Base-by-base conservation (phyloP, 2,329 filamentous ascomycete species). In the Colletotrichum truncatum region DNA sequence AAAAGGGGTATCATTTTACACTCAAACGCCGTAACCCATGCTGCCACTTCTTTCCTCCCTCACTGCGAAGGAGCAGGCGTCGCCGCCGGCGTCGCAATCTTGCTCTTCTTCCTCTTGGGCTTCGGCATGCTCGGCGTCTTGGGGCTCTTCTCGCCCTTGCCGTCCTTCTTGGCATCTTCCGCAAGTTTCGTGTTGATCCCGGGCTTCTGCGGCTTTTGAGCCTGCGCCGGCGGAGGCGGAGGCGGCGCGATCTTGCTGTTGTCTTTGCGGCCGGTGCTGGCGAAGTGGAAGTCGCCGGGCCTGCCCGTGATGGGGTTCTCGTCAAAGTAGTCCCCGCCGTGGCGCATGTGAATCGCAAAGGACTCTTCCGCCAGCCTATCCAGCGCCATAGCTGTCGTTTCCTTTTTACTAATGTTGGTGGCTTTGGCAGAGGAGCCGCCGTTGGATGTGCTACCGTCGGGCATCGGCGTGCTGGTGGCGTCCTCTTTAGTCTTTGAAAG, bases 291-390 rank as follows among this genome's bases (percentile, higher is more conserved):
- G 57, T 89, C 87, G 52, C 89, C 89, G 1, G 89, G 89, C 28
- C 85, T 83, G 51, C 89, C 89, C 1, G 87, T 90, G 70, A 91
- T 90, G 41, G 88, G 87, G 69, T 89, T 91, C 74, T 90, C 87
- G 75, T 91, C 87, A 76, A 91, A 86, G 72, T 88, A 91, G 68
- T 91, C 88, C 51, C 87, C 85, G 36, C 87, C 88, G 69, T 85
- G 87, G 67, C 82, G 83, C 75, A 87, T 80, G 69, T 89, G 86
- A 39, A 87, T 80, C 69, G 81, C 76, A 67, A 88, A 84, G 0
- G 88, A 85, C 70, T 89, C 86, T 69, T 89, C 86, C 2, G 87
- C 81, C 3, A 86, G 74, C 12, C 82, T 68, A 64, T 85, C 80
- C 4, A 84, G 73, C 1, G 76, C 78, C 1, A 75, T 70, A 59